Evolutionary conservation across 371 early-diverging fungal species (phyloP), one percentile per base, ranked within the genome.

Genomic region (Actinomortierella ambigua): DNA sequence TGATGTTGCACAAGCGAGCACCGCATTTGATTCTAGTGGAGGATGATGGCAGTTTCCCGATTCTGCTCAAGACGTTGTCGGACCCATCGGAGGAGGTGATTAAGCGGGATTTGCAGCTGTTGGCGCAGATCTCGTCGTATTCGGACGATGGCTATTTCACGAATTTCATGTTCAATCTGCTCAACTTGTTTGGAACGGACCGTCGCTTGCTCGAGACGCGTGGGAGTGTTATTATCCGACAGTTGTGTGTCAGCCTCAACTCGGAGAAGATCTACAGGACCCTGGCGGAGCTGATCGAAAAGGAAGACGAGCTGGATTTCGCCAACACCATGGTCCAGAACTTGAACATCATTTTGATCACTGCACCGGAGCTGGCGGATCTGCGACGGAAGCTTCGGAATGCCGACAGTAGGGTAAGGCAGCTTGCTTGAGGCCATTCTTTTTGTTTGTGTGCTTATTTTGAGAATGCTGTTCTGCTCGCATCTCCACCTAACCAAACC

Each of bases 301-400:
- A 82, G 48, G 93, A 94, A 53, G 90, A 90, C 80, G 93, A 93
- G 65, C 61, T 93, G 22, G 96, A 94, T 48, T 95, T 95, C 82
- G 91, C 93, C 2, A 87, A 88, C 53, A 91, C 88, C 11, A 96
- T 97, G 95, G 92, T 97, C 3, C 95, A 95, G 75, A 93, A 94
- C 49, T 77, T 97, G 53, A 95, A 95, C 70, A 86, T 93, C 57
- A 94, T 97, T 44, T 78, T 97, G 14, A 90, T 95, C 23, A 96
- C 96, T 1, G 89, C 96, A 0, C 91, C 95, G 1, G 98, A 97
- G 65, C 76, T 95, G n/a, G 63, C 84, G 0, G 93, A 93, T 48
- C 69, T 95, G 46, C 77, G 95, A 34, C 82, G 86, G 29, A 77
- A 89, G 43, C 69, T 95, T 14, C 84, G 87, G 63, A 85, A 84